phyloP scores from a whole-genome alignment of 1,284 basidiomycete genomes.

The Mycena sp. region DNA sequence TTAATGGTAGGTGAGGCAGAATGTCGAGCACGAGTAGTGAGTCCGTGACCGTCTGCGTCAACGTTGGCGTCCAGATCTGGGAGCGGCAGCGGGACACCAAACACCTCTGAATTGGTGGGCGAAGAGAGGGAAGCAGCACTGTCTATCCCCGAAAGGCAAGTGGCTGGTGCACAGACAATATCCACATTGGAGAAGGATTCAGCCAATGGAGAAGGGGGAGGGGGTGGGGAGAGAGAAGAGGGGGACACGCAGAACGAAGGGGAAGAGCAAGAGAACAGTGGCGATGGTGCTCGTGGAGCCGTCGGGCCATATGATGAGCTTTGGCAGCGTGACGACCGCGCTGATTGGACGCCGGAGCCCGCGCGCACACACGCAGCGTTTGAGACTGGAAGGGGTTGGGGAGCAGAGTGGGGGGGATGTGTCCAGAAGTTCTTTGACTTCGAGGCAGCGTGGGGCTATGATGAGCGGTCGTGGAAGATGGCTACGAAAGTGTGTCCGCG shows the following conservation, averaged over 20 bases:
- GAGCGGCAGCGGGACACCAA: neutral
- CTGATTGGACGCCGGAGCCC: neutral
- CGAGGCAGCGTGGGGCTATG: neutral
- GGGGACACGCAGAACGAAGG: neutral
- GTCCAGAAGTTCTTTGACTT: conserved; percentile 1
- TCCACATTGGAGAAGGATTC: neutral
- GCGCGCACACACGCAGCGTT: neutral
- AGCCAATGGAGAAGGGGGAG: neutral
- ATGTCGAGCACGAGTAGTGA: neutral
- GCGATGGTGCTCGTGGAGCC: neutral
- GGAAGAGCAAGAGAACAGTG: neutral
- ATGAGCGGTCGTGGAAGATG: neutral
- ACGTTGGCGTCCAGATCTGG: neutral
- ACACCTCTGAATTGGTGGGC: no score
- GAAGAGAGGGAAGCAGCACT: neutral
- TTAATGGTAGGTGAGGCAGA: conserved; percentile 3
- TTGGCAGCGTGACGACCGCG: conserved; percentile 2
- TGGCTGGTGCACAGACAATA: neutral
- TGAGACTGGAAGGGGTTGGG: neutral
- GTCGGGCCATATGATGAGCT: neutral
- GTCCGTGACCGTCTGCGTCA: neutral
- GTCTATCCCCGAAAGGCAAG: neutral
- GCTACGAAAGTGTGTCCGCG: neutral
- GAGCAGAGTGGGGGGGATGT: neutral
- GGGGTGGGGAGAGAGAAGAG: no score